A percentile compares a stretch with the other conserved stretches of the same genome.
These are phyloP conservation scores for Hyaloscypha finlandica DNA, from an alignment of 495 filamentous ascomycete genomes.

Conservation along the genomic window DNA sequence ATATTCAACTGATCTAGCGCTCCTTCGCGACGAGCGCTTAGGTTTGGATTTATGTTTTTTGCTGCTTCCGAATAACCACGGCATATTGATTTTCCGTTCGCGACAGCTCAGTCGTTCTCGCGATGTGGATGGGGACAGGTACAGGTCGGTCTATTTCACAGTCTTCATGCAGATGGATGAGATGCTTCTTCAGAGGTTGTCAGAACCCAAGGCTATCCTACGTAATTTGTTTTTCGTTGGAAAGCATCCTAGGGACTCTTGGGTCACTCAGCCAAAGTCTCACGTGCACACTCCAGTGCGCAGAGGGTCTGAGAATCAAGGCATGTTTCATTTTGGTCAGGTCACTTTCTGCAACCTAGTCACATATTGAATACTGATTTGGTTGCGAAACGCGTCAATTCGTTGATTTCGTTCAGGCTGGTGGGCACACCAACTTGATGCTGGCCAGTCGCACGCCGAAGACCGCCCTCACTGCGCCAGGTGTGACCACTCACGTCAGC, in stretches of 20 bases:
- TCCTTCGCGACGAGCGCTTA: not conserved
- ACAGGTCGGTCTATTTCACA: not conserved
- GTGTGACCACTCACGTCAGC: not conserved
- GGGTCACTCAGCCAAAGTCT: not conserved
- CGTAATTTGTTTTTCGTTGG: not conserved
- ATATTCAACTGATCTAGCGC: not conserved
- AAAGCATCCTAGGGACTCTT: not conserved
- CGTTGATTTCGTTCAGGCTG: not conserved
- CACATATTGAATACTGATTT: not conserved
- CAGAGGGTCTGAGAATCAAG: not conserved
- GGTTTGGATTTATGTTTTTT: not conserved
- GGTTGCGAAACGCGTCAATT: not conserved
- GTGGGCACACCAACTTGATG: not conserved
- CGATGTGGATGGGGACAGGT: not conserved
- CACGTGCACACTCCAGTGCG: not conserved
- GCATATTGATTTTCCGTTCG: not conserved
- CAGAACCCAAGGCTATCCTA: not conserved
- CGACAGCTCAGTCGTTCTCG: not conserved
- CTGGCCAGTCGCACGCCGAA: too few species aligned
- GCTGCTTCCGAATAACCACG: not conserved
- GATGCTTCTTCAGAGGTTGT: not conserved
- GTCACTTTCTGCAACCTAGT: conserved; percentile 1
- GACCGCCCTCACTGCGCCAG: too few species aligned
- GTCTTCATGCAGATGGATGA: not conserved
- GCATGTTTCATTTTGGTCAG: not conserved